Evolutionary conservation across 306 rosid species (phyloP).

Genomic region (Gleditsia sinensis): DNA sequence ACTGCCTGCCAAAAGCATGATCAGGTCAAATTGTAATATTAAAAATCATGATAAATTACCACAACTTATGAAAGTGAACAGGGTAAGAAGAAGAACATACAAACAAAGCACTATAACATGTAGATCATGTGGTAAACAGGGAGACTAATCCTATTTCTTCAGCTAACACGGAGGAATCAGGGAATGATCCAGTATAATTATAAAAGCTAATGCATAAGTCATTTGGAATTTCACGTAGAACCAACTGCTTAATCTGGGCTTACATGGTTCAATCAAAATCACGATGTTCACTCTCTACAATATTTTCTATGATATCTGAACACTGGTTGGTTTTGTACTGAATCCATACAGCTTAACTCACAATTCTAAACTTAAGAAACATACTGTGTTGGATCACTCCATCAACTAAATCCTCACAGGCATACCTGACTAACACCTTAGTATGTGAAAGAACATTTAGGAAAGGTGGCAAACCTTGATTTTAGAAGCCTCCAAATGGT

Average conservation of each 20-base stretch:
- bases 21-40: constrained; percentile 45
- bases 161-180: constrained; percentile 30
- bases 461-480: constrained; percentile 65
- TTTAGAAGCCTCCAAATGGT: constrained; percentile 77
- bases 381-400: constrained; percentile 5
- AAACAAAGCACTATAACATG: constrained; percentile 31
- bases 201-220: constrained; percentile 14
- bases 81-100: constrained; percentile 9
- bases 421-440: constrained; percentile 28
- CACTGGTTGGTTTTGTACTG: constrained; percentile 16
- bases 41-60: constrained; percentile 29
- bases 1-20: constrained; percentile 85
- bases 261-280: constrained; percentile 26
- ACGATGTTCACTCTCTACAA: background rate
- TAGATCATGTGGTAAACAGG: background rate
- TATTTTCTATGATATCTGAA: background rate
- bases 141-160: constrained; percentile 17
- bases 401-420: constrained; percentile 30
- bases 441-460: constrained; percentile 22
- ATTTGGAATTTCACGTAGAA: constrained; percentile 23
- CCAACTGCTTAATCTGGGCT: constrained; percentile 19
- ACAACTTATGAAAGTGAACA: constrained; percentile 28
- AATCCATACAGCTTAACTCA: constrained; percentile 25
- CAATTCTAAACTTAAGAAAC: constrained; percentile 28
- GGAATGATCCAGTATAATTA: background rate